A percentile compares a stretch with the other conserved stretches of the same genome.
Conservation (phyloP, 768 basidiomycete genomes). For the Russula brevipes region DNA sequence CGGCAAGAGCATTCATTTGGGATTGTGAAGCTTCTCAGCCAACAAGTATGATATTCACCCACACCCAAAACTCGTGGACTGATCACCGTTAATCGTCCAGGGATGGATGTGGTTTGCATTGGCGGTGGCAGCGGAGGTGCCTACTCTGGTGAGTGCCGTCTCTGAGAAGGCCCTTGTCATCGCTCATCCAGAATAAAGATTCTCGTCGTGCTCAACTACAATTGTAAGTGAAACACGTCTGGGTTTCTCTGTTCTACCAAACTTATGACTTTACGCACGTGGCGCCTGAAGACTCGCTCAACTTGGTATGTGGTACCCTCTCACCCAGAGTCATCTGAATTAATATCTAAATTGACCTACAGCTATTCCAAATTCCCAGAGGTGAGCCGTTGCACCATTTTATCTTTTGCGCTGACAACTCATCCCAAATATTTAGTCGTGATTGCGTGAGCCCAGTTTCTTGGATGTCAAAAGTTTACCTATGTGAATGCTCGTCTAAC, state of each 20-base stretch:
- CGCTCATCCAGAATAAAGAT: not conserved
- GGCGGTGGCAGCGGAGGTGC: slow-evolving; percentile 13
- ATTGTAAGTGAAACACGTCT: not conserved
- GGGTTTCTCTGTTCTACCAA: not conserved
- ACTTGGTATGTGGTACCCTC: slow-evolving; percentile 5
- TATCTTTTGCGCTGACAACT: not conserved
- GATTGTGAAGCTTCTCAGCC: slow-evolving; percentile 5
- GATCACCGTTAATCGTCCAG: not conserved
- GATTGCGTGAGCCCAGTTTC: slow-evolving; percentile 9
- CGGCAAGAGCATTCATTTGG: not conserved
- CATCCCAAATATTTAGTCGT: not conserved
- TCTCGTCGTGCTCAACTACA: not conserved
- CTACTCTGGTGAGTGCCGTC: slow-evolving; percentile 1
- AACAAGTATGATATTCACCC: slow-evolving; percentile 2
- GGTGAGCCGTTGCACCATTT: not conserved
- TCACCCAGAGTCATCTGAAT: not conserved
- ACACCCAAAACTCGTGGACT: not conserved
- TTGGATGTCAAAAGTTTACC: not conserved
- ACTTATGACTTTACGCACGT: not conserved
- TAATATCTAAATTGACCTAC: not conserved
- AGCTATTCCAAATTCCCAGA: slow-evolving; percentile 12
- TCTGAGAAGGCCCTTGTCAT: not conserved
- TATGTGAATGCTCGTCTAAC: not conserved
- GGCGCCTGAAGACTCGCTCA: not conserved
- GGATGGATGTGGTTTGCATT: slow-evolving; percentile 17